phyloP scores from a whole-genome alignment of 805 yeast genomes.

The Wickerhamomyces chaumierensis region DNA sequence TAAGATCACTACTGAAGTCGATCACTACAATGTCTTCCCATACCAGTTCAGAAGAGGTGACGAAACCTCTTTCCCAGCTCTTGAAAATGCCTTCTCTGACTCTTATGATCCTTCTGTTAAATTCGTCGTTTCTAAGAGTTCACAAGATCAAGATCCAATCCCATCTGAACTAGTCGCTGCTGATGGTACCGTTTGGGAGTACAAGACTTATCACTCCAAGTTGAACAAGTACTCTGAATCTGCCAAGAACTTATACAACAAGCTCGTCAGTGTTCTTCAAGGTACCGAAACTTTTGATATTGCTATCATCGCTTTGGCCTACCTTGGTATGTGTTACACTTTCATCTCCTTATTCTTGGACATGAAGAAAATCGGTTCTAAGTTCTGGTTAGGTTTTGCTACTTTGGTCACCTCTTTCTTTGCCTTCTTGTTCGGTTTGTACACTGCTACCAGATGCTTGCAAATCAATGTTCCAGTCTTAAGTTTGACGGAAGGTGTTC shows the following conservation, averaged over 20 bases:
- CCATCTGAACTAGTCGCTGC: slow-evolving; percentile 11
- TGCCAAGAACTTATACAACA: slow-evolving; percentile 27
- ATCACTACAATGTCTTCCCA: slow-evolving; percentile 41
- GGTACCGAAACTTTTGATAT: slow-evolving; percentile 85
- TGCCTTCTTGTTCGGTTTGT: slow-evolving; percentile 74
- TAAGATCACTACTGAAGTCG: slow-evolving; percentile 24
- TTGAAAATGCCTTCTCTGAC: slow-evolving; percentile 28
- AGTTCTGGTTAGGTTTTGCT: slow-evolving; percentile 77
- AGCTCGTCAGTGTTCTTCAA: slow-evolving; percentile 34
- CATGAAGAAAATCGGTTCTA: slow-evolving; percentile 70
- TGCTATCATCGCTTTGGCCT: slow-evolving; percentile 66
- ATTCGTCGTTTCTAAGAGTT: slow-evolving; percentile 20
- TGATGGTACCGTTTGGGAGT: slow-evolving; percentile 49
- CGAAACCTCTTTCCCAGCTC: slow-evolving; percentile 28
- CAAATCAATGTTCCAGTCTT: slow-evolving; percentile 57
- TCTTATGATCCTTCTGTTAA: slow-evolving; percentile 31
- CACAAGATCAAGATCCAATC: slow-evolving; percentile 4
- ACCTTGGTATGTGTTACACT: slow-evolving; percentile 80
- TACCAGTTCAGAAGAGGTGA: slow-evolving; percentile 41
- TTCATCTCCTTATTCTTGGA: slow-evolving; percentile 63
- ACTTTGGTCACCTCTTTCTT: slow-evolving; percentile 69
- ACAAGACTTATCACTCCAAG: slow-evolving; percentile 41
- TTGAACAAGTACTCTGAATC: slow-evolving; percentile 47
- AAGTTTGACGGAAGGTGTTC: slow-evolving; percentile 80
- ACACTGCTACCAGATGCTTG: slow-evolving; percentile 43